phyloP scores from a whole-genome alignment of 495 filamentous ascomycete genomes.

The Rusavskia elegans region DNA sequence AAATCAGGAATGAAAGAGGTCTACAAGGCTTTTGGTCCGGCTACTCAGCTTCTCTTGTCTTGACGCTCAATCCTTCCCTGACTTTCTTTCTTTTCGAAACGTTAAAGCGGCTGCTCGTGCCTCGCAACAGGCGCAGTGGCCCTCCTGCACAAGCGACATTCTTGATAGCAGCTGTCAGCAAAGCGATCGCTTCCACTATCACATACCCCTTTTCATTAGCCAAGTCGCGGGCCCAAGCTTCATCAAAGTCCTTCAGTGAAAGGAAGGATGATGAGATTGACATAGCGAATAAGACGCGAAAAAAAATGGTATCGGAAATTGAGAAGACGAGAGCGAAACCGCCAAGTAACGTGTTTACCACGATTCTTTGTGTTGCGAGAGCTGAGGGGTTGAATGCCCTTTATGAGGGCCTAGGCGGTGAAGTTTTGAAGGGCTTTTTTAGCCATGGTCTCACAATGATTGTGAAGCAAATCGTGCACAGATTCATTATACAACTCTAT shows the following conservation, averaged over 20 bases:
- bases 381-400: constrained; percentile 52
- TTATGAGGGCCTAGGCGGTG: constrained; percentile 62
- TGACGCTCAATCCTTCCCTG: constrained; percentile 75
- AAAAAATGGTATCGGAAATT: constrained; percentile 6
- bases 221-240: constrained; percentile 55
- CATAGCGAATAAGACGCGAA: constrained; percentile 5
- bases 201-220: constrained; percentile 82
- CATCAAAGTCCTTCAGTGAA: constrained; percentile 1
- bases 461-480: constrained; percentile 67
- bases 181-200: constrained; percentile 59
- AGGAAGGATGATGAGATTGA: constrained; percentile 5
- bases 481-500: constrained; percentile 55
- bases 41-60: constrained; percentile 62
- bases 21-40: constrained; percentile 76
- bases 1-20: constrained; percentile 57
- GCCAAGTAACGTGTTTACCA: constrained; percentile 41
- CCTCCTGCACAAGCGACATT: constrained; percentile 43
- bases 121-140: constrained; percentile 30
- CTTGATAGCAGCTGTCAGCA: constrained; percentile 65
- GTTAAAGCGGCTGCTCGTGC: constrained; percentile 42
- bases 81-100: constrained; percentile 73
- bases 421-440: constrained; percentile 75
- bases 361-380: constrained; percentile 44
- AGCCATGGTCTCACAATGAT: constrained; percentile 83
- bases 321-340: constrained; percentile 1